Evolutionary conservation across 768 basidiomycete species (phyloP).

Genomic region (Pleurotus pulmonarius): DNA sequence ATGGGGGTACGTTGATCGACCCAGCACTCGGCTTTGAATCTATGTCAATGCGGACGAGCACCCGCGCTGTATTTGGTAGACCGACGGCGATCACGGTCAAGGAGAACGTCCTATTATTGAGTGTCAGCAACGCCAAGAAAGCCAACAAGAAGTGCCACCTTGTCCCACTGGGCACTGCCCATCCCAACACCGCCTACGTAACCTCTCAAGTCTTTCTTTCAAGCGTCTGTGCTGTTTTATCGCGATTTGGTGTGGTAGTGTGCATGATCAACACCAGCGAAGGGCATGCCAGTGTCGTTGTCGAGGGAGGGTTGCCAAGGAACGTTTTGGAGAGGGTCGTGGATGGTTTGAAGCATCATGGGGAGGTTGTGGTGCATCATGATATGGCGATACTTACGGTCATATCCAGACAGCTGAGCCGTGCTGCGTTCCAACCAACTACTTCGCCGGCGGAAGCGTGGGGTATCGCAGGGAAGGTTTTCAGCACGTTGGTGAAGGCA

Average conservation of each 20-base stretch:
- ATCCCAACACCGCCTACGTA: not conserved
- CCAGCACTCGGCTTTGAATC: not conserved
- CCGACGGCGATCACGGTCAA: conserved; percentile 4
- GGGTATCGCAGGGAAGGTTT: not conserved
- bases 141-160: too few relatives aligned
- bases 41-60: not conserved
- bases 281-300: conserved; percentile 1
- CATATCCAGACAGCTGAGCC: not conserved
- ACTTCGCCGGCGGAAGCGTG: too few relatives aligned
- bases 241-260: conserved; percentile 1
- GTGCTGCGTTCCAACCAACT: not conserved
- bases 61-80: not conserved
- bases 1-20: not conserved
- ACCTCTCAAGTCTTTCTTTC: not conserved
- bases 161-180: too few relatives aligned
- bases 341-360: not conserved
- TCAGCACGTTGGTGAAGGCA: not conserved
- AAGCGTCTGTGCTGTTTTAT: conserved; percentile 1
- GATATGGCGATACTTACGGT: conserved; percentile 6
- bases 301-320: not conserved
- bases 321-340: not conserved
- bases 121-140: not conserved
- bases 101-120: not conserved
- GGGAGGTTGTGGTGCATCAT: conserved; percentile 2
- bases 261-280: conserved; percentile 3